Evolutionary conservation across 1,139 yeast species (phyloP).

Genomic region (Pichia sp.): DNA sequence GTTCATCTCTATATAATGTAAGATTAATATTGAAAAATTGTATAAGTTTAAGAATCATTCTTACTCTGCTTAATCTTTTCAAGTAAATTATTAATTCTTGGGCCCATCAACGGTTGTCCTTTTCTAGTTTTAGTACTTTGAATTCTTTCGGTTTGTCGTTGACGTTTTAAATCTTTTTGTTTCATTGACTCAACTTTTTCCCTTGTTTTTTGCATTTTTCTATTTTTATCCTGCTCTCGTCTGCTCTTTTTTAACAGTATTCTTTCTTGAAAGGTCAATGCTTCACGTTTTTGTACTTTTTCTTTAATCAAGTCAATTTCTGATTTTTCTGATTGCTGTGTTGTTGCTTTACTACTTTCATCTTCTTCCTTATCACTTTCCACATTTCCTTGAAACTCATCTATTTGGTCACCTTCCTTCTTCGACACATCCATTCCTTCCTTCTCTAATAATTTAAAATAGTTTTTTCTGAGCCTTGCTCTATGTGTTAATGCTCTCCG

Average conservation of each 20-base stretch:
- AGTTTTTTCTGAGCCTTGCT: slow-evolving; percentile 77
- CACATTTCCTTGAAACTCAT: background rate
- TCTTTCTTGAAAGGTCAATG: slow-evolving; percentile 31
- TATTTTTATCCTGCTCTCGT: slow-evolving; percentile 25
- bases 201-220: slow-evolving; percentile 25
- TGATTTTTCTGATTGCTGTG: slow-evolving; percentile 16
- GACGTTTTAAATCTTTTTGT: slow-evolving; percentile 21
- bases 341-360: slow-evolving; percentile 20
- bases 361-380: slow-evolving; percentile 15
- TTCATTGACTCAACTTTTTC: slow-evolving; percentile 22
- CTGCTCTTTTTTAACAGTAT: slow-evolving; percentile 28
- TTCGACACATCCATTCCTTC: slow-evolving; percentile 53
- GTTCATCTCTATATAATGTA: too few species aligned
- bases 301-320: slow-evolving; percentile 13
- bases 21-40: too few species aligned
- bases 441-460: slow-evolving; percentile 70
- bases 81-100: slow-evolving; percentile 70
- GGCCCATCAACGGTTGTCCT: slow-evolving; percentile 92
- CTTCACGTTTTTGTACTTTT: slow-evolving; percentile 15
- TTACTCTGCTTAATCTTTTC: slow-evolving; percentile 63
- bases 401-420: slow-evolving; percentile 6
- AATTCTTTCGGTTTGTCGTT: slow-evolving; percentile 36
- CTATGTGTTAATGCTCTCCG: slow-evolving; percentile 71
- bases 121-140: slow-evolving; percentile 51
- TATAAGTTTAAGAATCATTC: background rate